Evolutionary conservation across 768 basidiomycete species (phyloP), one percentile per base, ranked within the genome.

Genomic region (Clitopilus hobsonii): DNA sequence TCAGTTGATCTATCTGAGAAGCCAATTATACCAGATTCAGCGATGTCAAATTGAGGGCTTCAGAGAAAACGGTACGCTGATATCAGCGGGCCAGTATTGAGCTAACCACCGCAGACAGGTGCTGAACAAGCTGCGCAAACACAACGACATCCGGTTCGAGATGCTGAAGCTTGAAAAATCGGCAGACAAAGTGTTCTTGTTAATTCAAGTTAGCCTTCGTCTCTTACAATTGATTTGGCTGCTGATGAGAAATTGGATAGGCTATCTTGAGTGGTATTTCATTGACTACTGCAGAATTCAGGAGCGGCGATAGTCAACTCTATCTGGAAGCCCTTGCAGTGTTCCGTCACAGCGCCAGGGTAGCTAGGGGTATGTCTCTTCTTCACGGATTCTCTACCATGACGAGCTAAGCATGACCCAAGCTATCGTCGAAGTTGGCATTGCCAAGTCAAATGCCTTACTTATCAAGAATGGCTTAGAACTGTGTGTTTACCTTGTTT

Each of bases 401-500:
- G 13, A 11, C n/a, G 10, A 4, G 13, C 10, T n/a, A n/a, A 10
- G 2, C 32, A 36, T 36, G 4, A n/a, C 13, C 25, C 10, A 52
- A 96, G 94, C 87, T 23, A 73, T 91, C 27, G 83, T 90, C 5
- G 91, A 94, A 60, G 83, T 94, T 16, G 87, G 87, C 0, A 78
- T 88, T 28, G 74, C 79, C 27, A 84, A 82, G 59, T 74, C 78
- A 59, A 77, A 76, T 53, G 96, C 92, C 1, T 70, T 79, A 5
- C 84, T 88, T 54, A 70, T 88, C 23, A 88, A 88, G 63, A 66
- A 87, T 56, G 86, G 88, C 0, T 72, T 96, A 11, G 91, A 95
- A 69, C 64, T 94, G 85, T 86, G 65, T 60, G 84, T 16, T n/a
- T 51, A 20, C 55, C 11, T 6, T 14, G n/a, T 55, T 24, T 38